Conservation (phyloP, 768 basidiomycete species). For the Hypsizygus marmoreus region DNA sequence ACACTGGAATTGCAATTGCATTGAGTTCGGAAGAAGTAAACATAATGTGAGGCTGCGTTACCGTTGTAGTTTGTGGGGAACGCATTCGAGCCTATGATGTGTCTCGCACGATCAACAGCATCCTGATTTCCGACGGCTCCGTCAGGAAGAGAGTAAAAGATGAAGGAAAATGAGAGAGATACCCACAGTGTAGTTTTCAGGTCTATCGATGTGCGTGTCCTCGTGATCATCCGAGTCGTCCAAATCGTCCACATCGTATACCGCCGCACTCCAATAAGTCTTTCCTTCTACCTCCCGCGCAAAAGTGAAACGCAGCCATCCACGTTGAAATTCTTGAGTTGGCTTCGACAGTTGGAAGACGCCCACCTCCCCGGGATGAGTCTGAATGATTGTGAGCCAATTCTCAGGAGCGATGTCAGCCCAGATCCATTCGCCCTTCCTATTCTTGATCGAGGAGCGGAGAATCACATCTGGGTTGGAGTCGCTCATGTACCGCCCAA, state of each 20-base stretch:
- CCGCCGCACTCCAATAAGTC: neutral
- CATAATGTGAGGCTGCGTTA: too few species aligned
- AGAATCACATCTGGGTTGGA: slow-evolving; percentile 6
- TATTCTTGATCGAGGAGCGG: slow-evolving; percentile 13
- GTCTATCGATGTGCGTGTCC: too few species aligned
- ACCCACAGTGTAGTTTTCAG: too few species aligned
- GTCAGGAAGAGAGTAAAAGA: too few species aligned
- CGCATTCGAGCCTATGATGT: neutral
- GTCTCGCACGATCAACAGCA: neutral
- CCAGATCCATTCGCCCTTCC: slow-evolving; percentile 16
- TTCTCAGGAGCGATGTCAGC: slow-evolving; percentile 15
- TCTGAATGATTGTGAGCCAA: slow-evolving; percentile 8
- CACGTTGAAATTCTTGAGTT: neutral
- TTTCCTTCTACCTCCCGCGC: neutral
- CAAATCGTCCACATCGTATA: neutral
- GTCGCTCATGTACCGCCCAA: slow-evolving; percentile 5
- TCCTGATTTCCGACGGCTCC: slow-evolving; percentile 4
- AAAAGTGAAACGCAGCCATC: neutral
- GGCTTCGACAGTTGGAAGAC: slow-evolving; percentile 7
- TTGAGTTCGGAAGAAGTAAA: too few species aligned
- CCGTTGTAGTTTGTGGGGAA: neutral
- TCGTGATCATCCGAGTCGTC: neutral
- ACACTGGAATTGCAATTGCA: too few species aligned
- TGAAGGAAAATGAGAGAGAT: too few species aligned
- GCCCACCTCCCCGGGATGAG: slow-evolving; percentile 8